Conservation (phyloP, 2,329 filamentous ascomycete species). For the Chrysoporthe cubensis region DNA sequence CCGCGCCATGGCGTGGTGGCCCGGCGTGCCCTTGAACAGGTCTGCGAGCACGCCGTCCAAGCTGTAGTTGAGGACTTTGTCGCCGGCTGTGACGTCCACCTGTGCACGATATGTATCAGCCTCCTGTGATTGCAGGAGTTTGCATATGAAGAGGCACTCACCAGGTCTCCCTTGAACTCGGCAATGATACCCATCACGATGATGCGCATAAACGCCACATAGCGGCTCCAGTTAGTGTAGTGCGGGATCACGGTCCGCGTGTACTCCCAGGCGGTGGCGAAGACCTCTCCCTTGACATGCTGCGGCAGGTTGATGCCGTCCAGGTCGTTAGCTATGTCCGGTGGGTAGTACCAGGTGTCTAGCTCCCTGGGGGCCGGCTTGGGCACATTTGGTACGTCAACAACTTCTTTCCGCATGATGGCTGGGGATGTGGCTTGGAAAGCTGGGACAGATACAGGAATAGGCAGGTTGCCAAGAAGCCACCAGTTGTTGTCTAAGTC, state of each 20-base stretch:
- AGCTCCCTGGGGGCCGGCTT: background rate
- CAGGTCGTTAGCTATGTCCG: conserved; percentile 26
- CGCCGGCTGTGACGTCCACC: conserved; percentile 2
- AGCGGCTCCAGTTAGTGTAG: conserved; percentile 34
- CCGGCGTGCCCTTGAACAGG: conserved; percentile 29
- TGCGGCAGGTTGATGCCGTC: conserved; percentile 19
- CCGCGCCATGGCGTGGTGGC: conserved; percentile 28
- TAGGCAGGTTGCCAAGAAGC: background rate
- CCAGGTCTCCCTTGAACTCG: conserved; percentile 31
- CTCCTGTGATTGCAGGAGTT: background rate
- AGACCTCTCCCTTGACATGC: conserved; percentile 27
- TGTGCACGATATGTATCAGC: background rate
- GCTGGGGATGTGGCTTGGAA: background rate
- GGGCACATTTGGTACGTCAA: background rate
- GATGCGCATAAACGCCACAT: conserved; percentile 33
- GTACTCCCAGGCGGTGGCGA: conserved; percentile 35
- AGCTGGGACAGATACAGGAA: background rate
- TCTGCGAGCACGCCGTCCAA: conserved; percentile 28
- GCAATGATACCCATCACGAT: conserved; percentile 33
- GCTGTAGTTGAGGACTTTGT: conserved; percentile 30
- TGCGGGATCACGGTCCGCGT: conserved; percentile 33
- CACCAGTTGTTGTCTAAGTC: no score
- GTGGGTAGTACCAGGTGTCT: conserved; percentile 26
- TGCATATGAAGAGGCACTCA: conserved; percentile 22
- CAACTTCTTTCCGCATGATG: background rate